These are phyloP conservation scores for Cryptosporidium bovis DNA, from an alignment of 169 alveolate species.

Conservation along the genomic window DNA sequence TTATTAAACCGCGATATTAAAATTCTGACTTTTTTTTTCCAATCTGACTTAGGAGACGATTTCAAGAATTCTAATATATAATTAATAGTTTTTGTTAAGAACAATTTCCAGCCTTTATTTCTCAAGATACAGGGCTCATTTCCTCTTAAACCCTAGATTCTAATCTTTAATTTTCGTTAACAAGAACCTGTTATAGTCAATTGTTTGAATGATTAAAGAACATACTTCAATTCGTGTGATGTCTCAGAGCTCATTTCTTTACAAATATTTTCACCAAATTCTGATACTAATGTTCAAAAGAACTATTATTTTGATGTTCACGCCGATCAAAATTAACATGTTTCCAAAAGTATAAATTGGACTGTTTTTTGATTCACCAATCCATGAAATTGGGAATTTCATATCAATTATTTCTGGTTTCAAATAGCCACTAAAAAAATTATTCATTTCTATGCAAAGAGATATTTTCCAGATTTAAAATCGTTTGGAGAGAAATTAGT, in stretches of 20 bases:
- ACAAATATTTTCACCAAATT: neutral
- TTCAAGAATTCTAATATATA: slow-evolving; percentile 25
- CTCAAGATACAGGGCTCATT: slow-evolving; percentile 18
- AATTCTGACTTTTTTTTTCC: slow-evolving; percentile 18
- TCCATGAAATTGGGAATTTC: slow-evolving; percentile 50
- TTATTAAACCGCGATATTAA: slow-evolving; percentile 20
- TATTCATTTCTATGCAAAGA: slow-evolving; percentile 30
- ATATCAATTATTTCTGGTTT: slow-evolving; percentile 13
- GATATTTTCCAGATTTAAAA: too few species aligned
- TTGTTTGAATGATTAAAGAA: slow-evolving; percentile 24
- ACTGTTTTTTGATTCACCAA: slow-evolving; percentile 36
- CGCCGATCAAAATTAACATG: neutral
- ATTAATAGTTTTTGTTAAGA: slow-evolving; percentile 27
- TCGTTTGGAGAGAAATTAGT: too few species aligned
- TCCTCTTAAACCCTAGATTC: slow-evolving; percentile 43
- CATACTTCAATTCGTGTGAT: neutral
- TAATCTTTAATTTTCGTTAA: slow-evolving; percentile 38
- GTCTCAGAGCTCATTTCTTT: neutral
- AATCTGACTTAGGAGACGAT: slow-evolving; percentile 8
- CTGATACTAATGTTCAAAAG: slow-evolving; percentile 4
- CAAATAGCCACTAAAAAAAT: slow-evolving; percentile 19
- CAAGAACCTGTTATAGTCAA: slow-evolving; percentile 9
- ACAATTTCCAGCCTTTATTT: slow-evolving; percentile 30
- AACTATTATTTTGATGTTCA: neutral
- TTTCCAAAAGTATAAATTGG: slow-evolving; percentile 6